Percentiles rank a stretch among this genome's conserved stretches.
Evolutionary conservation across 176 grass and related monocot species (phyloP).

Genomic region (Musa beccarii): DNA sequence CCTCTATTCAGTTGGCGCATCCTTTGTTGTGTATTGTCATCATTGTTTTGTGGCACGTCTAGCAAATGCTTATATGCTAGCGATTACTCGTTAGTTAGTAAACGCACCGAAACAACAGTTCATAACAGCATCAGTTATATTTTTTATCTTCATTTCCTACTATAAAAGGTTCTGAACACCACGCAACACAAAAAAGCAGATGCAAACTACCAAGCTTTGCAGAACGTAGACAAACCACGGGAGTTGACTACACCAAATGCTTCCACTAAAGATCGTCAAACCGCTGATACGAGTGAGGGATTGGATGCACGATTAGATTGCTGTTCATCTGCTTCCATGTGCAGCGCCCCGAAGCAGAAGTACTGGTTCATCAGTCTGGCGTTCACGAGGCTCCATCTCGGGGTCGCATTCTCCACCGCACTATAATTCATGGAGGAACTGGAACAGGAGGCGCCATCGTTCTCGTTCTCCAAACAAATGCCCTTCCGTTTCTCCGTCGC

Average conservation of each 20-base stretch:
- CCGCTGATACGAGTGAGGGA: conserved; percentile 35
- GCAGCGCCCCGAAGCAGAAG: conserved; percentile 85
- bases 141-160: not conserved
- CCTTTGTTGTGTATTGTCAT: too few relatives aligned
- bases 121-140: not conserved
- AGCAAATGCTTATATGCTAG: too few relatives aligned
- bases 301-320: conserved; percentile 46
- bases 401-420: conserved; percentile 14
- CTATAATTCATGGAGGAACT: conserved; percentile 35
- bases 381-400: conserved; percentile 34
- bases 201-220: not conserved
- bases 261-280: conserved; percentile 25
- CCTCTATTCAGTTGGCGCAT: too few relatives aligned
- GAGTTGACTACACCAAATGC: too few relatives aligned
- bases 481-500: conserved; percentile 42
- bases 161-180: not conserved
- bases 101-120: too few relatives aligned
- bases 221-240: not conserved
- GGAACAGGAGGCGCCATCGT: conserved; percentile 54
- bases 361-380: conserved; percentile 54
- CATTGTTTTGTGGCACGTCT: too few relatives aligned
- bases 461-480: not conserved
- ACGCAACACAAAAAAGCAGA: not conserved
- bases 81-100: too few relatives aligned
- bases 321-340: conserved; percentile 51